Conservation (phyloP, 495 filamentous ascomycete genomes). For the Acidiella bohemica region DNA sequence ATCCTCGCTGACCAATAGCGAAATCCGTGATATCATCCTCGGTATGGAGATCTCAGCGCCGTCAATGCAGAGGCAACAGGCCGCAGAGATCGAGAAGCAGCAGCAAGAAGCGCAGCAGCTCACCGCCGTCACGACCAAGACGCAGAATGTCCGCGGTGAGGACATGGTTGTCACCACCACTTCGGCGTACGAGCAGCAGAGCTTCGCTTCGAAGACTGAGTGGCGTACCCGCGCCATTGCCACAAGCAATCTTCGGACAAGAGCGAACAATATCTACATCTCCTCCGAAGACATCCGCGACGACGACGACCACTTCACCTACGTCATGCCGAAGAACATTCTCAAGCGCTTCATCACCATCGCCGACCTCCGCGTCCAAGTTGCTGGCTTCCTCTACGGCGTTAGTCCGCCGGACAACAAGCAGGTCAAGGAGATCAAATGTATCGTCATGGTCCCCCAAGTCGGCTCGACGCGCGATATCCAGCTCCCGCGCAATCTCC, state of each 20-base stretch:
- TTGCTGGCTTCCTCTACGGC: constrained; percentile 91
- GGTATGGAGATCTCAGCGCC: constrained; percentile 99
- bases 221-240: constrained; percentile 97
- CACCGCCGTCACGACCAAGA: constrained; percentile 96
- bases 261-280: constrained; percentile 97
- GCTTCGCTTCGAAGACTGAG: constrained; percentile 96
- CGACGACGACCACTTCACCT: constrained; percentile 71
- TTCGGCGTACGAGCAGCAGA: constrained; percentile 91
- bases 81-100: constrained; percentile 98
- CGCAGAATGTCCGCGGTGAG: constrained; percentile 93
- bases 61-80: constrained; percentile 96
- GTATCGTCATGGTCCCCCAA: constrained; percentile 95
- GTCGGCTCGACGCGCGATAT: constrained; percentile 87
- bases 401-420: constrained; percentile 86
- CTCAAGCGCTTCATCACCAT: constrained; percentile 98
- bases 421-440: constrained; percentile 89
- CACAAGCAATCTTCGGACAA: constrained; percentile 85
- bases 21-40: constrained; percentile 96
- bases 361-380: constrained; percentile 90
- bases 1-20: constrained; percentile 85
- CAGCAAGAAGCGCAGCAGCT: constrained; percentile 92
- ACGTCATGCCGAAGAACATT: constrained; percentile 98
- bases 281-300: constrained; percentile 81
- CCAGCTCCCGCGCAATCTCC: constrained; percentile 74
- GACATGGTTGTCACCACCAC: constrained; percentile 98